Evolutionary conservation across 768 basidiomycete species (phyloP).

Genomic region (Glaciozyma antarctica): DNA sequence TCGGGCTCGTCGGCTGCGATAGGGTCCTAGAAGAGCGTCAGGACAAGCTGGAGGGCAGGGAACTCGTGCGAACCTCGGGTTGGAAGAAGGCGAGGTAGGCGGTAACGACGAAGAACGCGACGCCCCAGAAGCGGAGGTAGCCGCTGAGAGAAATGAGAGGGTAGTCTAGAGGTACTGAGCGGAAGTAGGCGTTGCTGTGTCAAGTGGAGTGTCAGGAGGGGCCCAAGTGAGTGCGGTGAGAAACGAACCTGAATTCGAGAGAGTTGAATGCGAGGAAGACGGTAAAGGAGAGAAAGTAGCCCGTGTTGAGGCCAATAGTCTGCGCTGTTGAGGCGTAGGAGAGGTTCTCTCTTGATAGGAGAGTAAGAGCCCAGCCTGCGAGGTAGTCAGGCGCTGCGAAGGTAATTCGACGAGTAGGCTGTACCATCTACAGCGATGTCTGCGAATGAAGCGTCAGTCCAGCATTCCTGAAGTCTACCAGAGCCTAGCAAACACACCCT

Average conservation of each 20-base stretch:
- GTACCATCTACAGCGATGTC: conserved; percentile 92
- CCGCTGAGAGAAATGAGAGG: conserved; percentile 52
- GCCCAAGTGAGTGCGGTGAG: conserved; percentile 47
- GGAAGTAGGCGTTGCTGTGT: conserved; percentile 53
- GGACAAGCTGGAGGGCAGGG: background rate
- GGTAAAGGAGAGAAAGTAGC: conserved; percentile 91
- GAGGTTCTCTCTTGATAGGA: conserved; percentile 80
- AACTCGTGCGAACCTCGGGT: conserved; percentile 59
- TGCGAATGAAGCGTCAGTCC: conserved; percentile 50
- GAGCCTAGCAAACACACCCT: conserved; percentile 52
- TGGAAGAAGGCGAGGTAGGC: conserved; percentile 78
- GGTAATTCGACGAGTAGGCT: background rate
- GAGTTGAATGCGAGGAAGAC: conserved; percentile 96
- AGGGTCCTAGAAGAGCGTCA: conserved; percentile 51
- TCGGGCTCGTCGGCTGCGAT: conserved; percentile 64
- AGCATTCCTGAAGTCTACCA: conserved; percentile 44
- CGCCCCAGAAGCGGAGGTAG: conserved; percentile 78
- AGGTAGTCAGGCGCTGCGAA: background rate
- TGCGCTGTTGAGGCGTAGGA: conserved; percentile 97
- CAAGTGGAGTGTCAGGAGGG: conserved; percentile 89
- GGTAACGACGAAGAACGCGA: conserved; percentile 74
- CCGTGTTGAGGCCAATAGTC: conserved; percentile 90
- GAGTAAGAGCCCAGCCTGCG: conserved; percentile 44
- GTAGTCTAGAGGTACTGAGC: conserved; percentile 39
- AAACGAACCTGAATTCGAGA: conserved; percentile 66